Evolutionary conservation across 768 basidiomycete genomes (phyloP), one percentile per base, ranked within the genome.

Genomic region (Boletus rubescentipes): DNA sequence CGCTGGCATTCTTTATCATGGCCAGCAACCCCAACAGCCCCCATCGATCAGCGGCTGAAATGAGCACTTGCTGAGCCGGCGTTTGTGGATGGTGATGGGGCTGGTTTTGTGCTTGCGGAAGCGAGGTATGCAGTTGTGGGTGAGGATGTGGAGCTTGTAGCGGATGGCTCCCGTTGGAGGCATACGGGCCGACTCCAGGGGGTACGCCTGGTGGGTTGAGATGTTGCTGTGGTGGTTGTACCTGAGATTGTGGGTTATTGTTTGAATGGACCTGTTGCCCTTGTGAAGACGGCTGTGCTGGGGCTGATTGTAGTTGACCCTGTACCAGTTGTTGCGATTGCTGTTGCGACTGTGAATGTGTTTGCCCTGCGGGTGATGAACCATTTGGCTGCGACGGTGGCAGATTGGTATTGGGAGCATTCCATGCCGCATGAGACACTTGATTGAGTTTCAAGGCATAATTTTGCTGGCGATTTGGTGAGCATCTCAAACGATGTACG

Each of bases 11-110:
- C 76, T 91, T 91, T 71, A 96, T 90, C 78, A 91, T 82, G 42
- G 89, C 85, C 53, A 98, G 75, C 49, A 98, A 74, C 15, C 90
- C 92, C 43, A 94, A 68, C 15, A 98, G 77, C 4, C 95, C 95
- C 93, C 94, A 98, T 66, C 93, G 82, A 72, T 98, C 95, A 37
- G 95, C 95, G 2, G 95, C 92, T 57, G 87, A 90, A 61, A 91
- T 84, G 38, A 97, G 80, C 15, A 98, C 84, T 72, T 98, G 95
- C 68, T 97, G 91, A 41, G 93, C 92, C 2, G 95, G 93, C 40
- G 91, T 92, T 68, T 91, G 89, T 55, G 91, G 87, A 71, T 81
- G 80, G 57, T 78, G 82, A 63, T 71, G 76, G 37, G 67, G 65
- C 44, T 70, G 69, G 46, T 56, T 70, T 54, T 62, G 67, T 15